Base-by-base conservation (phyloP, 495 filamentous ascomycete species). In the Halenospora varia region DNA sequence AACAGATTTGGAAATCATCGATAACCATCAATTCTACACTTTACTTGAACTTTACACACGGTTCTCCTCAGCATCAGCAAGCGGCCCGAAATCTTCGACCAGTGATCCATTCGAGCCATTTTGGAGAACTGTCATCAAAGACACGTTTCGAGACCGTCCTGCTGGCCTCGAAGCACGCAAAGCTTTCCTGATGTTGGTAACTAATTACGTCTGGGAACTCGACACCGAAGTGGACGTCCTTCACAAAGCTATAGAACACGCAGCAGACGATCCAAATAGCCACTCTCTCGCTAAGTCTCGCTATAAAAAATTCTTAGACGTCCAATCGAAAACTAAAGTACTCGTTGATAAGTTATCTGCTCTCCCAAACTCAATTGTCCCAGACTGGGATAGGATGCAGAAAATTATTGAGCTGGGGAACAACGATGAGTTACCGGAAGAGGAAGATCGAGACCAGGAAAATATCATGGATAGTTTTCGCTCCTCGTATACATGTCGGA, bases 121-220 rank as follows among this genome's bases (percentile, higher is more conserved):
- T 47, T 62, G 48, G 60, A 61, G 19, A 39, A 42, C 57, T 2
- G 10, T 62, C 24, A 61, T 61, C 11, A 62, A 62, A 26, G 51
- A 59, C 45, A 61, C 26, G 41, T 65, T 62, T 51, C 49, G 17
- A 24, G 50, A 50, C 8, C 18, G 23, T 3, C 39, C 42, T 13
- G 60, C 57, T 22, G 26, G 58, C 19, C 20, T 40, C 9, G 41
- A 55, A 19, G 60, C 57, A 4, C 59, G 41, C 3, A 2, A 50
- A n/a, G 59, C 60, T 3, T 62, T 62, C 25, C 49, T 49, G 13
- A 15, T 58, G 2, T 42, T 62, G 26, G 18, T 62, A 15, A 57
- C 57, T 39, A 20, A 55, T 11, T 42, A 25, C 15, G 22, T 61
- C 4, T 58, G 57, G 25, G 40, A 62, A 62, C 10, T 46, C 19